A percentile compares a stretch with the other conserved stretches of the same genome.
Conservation (phyloP, 768 basidiomycete species). For the Leccinum incarnatum region DNA sequence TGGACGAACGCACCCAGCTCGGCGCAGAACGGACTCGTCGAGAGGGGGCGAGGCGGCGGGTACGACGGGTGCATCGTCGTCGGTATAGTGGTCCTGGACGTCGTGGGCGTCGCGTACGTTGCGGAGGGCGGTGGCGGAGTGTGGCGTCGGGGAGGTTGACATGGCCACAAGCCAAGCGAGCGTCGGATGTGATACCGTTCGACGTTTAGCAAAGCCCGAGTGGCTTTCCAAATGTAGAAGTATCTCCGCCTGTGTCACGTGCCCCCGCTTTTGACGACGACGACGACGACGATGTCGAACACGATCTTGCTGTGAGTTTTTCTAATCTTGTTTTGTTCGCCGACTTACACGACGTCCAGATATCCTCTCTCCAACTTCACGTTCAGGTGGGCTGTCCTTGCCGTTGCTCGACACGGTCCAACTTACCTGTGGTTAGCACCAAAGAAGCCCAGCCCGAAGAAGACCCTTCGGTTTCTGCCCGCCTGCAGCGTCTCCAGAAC, state of each 20-base stretch:
- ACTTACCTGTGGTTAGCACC: slow-evolving; percentile 51
- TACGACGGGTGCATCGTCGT: slow-evolving; percentile 14
- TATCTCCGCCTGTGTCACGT: slow-evolving; percentile 13
- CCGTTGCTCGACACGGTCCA: neutral
- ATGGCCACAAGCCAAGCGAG: slow-evolving; percentile 4
- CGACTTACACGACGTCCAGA: slow-evolving; percentile 33
- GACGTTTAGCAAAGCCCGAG: neutral
- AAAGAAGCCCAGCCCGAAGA: slow-evolving; percentile 98
- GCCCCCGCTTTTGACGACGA: neutral
- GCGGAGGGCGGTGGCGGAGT: neutral
- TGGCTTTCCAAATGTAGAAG: slow-evolving; percentile 5
- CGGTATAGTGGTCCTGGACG: neutral
- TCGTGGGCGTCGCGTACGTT: slow-evolving; percentile 1
- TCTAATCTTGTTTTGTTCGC: neutral
- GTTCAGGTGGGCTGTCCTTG: slow-evolving; percentile 58
- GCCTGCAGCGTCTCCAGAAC: slow-evolving; percentile 89
- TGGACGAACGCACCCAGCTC: slow-evolving; percentile 49
- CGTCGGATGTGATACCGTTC: slow-evolving; percentile 1
- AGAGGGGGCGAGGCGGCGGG: slow-evolving; percentile 25
- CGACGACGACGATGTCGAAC: slow-evolving; percentile 41
- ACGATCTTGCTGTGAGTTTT: slow-evolving; percentile 44
- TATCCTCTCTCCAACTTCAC: slow-evolving; percentile 91
- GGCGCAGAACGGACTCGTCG: slow-evolving; percentile 43
- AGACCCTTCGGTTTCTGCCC: slow-evolving; percentile 92
- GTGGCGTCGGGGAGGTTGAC: neutral